Evolutionary conservation across 257 asterid species (phyloP), one percentile per base, ranked within the genome.

Genomic region (Nicotiana attenuata): DNA sequence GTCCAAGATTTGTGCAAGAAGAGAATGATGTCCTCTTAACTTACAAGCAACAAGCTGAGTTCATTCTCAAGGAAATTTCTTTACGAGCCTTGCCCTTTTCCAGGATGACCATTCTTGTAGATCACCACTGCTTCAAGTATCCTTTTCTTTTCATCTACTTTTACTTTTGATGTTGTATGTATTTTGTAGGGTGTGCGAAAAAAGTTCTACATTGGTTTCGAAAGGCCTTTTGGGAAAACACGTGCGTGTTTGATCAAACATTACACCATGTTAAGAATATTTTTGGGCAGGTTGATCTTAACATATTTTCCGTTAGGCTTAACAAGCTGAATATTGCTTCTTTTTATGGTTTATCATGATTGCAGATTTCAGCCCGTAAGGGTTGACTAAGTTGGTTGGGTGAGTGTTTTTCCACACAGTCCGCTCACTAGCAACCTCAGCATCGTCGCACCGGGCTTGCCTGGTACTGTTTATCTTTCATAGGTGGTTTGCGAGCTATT

Each of bases 41-140:
- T 85, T 83, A 83, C 87, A 88, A 87, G 91, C 89, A 85, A 85
- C 90, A 88, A 83, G 90, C 85, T 17, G 93, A 92, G 85, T 89
- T 92, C 84, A 83, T 90, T 50, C 91, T 92, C 19, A 56, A 81
- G 64, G 92, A 92, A 86, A 77, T 92, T 81, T 88, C 93, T 60
- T 85, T 85, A 82, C 86, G 83, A 14, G 87, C 87, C 47, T 84
- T 92, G 83, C 87, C 90, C 15, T 82, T 38, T 82, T 81, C 91
- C 45, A 87, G 69, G 20, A 88, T 87, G 89, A 82, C 88, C 81
- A 83, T 92, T 86, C 86, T 82, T 64, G 73, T 89, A 80, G 90
- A 91, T 85, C 86, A 83, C 59, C 88, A 84, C 4, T 79, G 86
- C 85, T 89, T 92, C 88, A 83, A 85, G 93, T 90, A 87, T 65